phyloP scores from a whole-genome alignment of 2,329 filamentous ascomycete genomes.

The Coleophoma cylindrospora region DNA sequence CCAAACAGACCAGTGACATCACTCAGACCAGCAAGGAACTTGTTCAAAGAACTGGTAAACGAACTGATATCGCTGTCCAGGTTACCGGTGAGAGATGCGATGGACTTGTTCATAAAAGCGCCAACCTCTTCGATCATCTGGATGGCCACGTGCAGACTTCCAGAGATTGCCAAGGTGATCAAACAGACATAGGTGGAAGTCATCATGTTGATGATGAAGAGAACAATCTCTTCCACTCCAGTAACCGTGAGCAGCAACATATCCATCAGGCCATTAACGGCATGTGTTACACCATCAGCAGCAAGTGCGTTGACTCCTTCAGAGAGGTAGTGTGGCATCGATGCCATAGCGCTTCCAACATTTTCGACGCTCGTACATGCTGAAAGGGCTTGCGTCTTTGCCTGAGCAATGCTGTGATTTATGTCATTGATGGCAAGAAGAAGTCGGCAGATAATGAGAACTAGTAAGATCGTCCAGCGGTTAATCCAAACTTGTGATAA shows the following conservation, averaged over 20 bases:
- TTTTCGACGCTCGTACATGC: constrained; percentile 92
- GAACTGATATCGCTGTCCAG: constrained; percentile 42
- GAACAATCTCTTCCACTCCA: constrained; percentile 78
- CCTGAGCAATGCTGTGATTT: constrained; percentile 68
- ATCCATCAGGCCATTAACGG: constrained; percentile 73
- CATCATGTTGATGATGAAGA: constrained; percentile 90
- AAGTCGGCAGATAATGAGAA: constrained; percentile 79
- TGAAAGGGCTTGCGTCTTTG: constrained; percentile 75
- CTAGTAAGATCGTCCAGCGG: constrained; percentile 86
- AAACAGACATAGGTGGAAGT: constrained; percentile 88
- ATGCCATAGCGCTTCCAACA: constrained; percentile 91
- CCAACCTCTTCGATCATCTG: constrained; percentile 55
- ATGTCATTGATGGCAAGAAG: constrained; percentile 71
- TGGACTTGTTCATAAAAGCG: constrained; percentile 52
- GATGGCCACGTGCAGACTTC: constrained; percentile 68
- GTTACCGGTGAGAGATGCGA: constrained; percentile 38
- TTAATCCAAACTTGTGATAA: constrained; percentile 98
- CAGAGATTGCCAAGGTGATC: constrained; percentile 76
- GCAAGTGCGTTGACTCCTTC: constrained; percentile 83
- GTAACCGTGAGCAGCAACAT: constrained; percentile 76
- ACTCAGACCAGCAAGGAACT: constrained; percentile 50
- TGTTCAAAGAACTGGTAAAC: constrained; percentile 52
- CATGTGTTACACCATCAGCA: constrained; percentile 72
- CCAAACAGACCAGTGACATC: constrained; percentile 42
- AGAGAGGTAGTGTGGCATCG: constrained; percentile 95